Percentiles rank a stretch among this genome's conserved stretches.
Conservation (phyloP, 1,284 basidiomycete species). For the Dichomitus squalens region DNA sequence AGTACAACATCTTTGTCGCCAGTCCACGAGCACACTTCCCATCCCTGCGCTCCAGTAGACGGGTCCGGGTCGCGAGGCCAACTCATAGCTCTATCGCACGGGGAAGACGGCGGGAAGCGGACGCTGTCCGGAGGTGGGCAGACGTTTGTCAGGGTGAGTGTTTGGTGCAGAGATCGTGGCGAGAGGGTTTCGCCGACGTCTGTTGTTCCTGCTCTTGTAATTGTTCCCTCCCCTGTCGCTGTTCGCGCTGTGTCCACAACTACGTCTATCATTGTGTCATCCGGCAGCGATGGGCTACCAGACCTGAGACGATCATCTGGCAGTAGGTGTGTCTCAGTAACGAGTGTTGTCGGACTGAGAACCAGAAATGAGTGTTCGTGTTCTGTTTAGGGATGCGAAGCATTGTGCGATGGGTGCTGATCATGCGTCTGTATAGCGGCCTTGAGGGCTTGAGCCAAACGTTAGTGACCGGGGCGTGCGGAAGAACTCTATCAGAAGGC, state of each 20-base stretch:
- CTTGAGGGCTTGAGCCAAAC: conserved; percentile 65
- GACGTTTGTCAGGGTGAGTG: conserved; percentile 38
- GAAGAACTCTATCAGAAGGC: conserved; percentile 81
- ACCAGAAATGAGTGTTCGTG: conserved; percentile 81
- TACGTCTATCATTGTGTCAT: conserved; percentile 33
- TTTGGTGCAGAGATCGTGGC: not conserved
- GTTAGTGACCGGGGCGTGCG: conserved; percentile 79
- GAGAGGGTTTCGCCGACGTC: not conserved
- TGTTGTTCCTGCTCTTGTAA: conserved; percentile 8
- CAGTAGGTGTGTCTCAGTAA: conserved; percentile 78
- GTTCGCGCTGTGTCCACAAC: not conserved
- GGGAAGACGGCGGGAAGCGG: conserved; percentile 36
- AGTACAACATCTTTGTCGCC: conserved; percentile 34
- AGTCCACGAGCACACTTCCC: conserved; percentile 33
- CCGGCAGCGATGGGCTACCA: conserved; percentile 71
- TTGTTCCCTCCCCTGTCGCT: conserved; percentile 18
- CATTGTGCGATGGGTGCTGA: not conserved
- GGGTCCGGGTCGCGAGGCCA: conserved; percentile 51
- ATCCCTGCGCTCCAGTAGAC: conserved; percentile 33
- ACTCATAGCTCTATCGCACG: conserved; percentile 51
- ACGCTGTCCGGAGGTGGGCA: conserved; percentile 26
- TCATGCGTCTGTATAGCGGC: conserved; percentile 40
- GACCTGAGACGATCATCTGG: conserved; percentile 73
- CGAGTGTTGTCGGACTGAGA: conserved; percentile 77
- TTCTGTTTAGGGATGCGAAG: not conserved